These are phyloP conservation scores for Theileria parva DNA, from an alignment of 169 alveolate genomes.

Conservation along the genomic window DNA sequence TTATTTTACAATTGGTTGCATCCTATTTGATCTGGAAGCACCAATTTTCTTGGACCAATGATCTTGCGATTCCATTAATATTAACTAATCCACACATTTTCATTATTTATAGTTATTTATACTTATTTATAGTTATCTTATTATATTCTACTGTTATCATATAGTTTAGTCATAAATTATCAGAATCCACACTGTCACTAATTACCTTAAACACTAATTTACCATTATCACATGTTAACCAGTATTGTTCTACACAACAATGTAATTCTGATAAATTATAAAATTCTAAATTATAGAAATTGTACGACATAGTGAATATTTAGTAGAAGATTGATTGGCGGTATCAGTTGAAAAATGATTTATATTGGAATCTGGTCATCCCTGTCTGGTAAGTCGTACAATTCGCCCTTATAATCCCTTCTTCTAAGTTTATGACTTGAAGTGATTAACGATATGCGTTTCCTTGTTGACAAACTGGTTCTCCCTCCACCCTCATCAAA, in stretches of 20 bases:
- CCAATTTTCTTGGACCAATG: not conserved
- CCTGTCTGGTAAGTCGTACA: conserved; percentile 75
- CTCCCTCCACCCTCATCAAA: conserved; percentile 77
- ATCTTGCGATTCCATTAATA: not conserved
- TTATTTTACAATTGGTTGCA: not conserved
- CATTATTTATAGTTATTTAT: not conserved
- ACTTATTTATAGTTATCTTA: too few species aligned
- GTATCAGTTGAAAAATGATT: not conserved
- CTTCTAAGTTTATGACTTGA: conserved; percentile 69
- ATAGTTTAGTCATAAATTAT: too few species aligned
- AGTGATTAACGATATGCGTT: conserved; percentile 23
- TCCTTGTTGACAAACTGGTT: conserved; percentile 43
- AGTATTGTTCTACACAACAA: not conserved
- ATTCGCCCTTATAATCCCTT: conserved; percentile 73
- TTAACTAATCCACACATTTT: not conserved
- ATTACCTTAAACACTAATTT: not conserved
- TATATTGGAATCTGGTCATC: conserved; percentile 69
- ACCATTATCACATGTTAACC: not conserved
- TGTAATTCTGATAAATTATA: too few species aligned
- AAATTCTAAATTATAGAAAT: too few species aligned
- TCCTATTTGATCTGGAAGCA: not conserved
- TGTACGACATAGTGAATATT: too few species aligned
- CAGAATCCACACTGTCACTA: too few species aligned
- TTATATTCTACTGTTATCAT: not conserved
- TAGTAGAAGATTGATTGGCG: not conserved